Evolutionary conservation across 495 filamentous ascomycete species (phyloP), one percentile per base, ranked within the genome.

Genomic region (Recurvomyces mirabilis): DNA sequence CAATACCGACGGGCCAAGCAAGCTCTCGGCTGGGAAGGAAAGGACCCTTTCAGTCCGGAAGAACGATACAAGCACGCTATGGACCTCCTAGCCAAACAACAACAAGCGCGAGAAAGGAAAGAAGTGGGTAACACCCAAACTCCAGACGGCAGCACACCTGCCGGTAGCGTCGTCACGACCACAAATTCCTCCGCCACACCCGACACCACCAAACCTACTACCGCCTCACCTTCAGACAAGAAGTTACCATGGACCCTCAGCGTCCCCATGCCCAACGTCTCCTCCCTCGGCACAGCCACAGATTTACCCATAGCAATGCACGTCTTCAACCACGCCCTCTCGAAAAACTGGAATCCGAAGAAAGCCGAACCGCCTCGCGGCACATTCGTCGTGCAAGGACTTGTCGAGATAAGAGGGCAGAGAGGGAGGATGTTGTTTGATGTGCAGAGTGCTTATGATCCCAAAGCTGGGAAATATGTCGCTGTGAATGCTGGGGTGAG

Each of bases 341-440:
- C 43, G 9, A 59, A 74, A 46, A 64, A 56, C 1, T 74, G 68
- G 68, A 54, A 43, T 24, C 60, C 64, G 0, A 51, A 61, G n/a
- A 51, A 53, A 15, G 40, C 57, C 5, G 60, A 71, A 20, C 71
- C 78, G 26, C 77, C 73, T 9, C 70, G 78, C 19, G 84, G 84
- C 1, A 70, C 69, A 19, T 72, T 88, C 38, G 58, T 72, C 13
- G 65, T 89, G 17, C 62, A 62, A 15, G 84, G 84, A 0, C 63
- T 83, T 1, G 71, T 93, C 0, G 78, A 80, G 41, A 36, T 89
- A 1, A 65, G 69, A 22, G 76, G 80, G 1, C 56, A 71, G 0
- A 72, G 65, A 38, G 78, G 70, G 3, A 67, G 65, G 47, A 67
- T 72, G 44, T 68, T 73, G 13, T 55, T 80, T 39, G 75, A 81